Conservation (phyloP, 176 grass and related monocot genomes). For the Juncus effusus region DNA sequence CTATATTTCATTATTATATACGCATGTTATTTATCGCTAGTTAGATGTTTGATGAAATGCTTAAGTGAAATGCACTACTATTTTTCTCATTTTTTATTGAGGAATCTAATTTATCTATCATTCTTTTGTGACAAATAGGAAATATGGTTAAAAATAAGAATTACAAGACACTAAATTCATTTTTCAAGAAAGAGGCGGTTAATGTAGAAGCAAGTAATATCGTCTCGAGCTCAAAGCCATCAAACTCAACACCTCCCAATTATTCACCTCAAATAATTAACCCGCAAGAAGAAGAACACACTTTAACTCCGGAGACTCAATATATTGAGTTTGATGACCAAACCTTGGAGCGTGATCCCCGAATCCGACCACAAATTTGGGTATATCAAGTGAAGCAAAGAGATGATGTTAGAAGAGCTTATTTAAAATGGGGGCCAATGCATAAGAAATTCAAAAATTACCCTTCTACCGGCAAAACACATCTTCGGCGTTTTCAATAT, state of each 20-base stretch:
- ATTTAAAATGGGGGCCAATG: conserved; percentile 7
- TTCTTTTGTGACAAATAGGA: too few relatives aligned
- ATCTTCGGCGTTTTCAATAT: neutral
- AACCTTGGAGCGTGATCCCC: conserved; percentile 3
- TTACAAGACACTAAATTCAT: neutral
- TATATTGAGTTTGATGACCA: neutral
- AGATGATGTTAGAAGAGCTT: conserved; percentile 17
- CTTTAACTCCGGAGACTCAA: neutral
- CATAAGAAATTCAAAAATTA: conserved; percentile 2
- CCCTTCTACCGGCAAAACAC: neutral
- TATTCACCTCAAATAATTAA: neutral
- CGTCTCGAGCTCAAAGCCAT: neutral
- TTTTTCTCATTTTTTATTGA: too few relatives aligned
- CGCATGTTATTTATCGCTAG: too few relatives aligned
- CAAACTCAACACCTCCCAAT: neutral
- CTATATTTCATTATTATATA: too few relatives aligned
- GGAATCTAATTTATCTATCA: too few relatives aligned
- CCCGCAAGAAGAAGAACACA: neutral
- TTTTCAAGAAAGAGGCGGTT: neutral
- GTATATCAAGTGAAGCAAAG: conserved; percentile 3
- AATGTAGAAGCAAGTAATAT: neutral
- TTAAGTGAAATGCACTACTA: too few relatives aligned
- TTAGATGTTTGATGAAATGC: too few relatives aligned
- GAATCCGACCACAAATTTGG: conserved; percentile 6
- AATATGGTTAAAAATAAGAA: too few relatives aligned